phyloP scores from a whole-genome alignment of 2,329 filamentous ascomycete genomes.

The Cercospora canescens region DNA sequence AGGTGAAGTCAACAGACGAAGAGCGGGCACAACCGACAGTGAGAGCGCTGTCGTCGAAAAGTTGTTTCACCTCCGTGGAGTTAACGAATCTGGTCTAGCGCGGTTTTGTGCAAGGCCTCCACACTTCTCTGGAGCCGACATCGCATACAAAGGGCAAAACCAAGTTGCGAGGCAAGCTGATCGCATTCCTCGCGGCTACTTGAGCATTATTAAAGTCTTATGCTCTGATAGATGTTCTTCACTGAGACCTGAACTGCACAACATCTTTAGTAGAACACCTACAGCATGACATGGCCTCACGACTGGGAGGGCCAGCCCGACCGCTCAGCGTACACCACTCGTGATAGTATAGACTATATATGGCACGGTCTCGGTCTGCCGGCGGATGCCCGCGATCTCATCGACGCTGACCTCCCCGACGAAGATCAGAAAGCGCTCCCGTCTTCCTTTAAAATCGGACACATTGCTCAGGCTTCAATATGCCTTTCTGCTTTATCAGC shows the following conservation, averaged over 20 bases:
- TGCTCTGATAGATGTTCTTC: neutral
- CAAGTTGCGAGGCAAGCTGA: neutral
- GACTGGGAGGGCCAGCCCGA: constrained; percentile 13
- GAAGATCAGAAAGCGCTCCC: constrained; percentile 37
- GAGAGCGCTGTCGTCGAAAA: neutral
- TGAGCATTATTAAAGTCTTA: no score
- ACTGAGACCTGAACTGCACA: neutral
- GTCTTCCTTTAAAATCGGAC: constrained; percentile 57
- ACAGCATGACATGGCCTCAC: neutral
- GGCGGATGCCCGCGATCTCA: neutral
- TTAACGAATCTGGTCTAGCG: neutral
- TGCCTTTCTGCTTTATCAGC: constrained; percentile 53
- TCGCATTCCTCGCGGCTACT: no score
- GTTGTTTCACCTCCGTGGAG: neutral
- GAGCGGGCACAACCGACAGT: neutral
- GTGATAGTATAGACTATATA: constrained; percentile 34
- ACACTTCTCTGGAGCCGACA: neutral
- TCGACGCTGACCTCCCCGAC: constrained; percentile 23
- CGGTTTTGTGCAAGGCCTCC: neutral
- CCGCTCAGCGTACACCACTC: constrained; percentile 28
- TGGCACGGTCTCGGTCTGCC: constrained; percentile 32
- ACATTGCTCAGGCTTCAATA: constrained; percentile 55
- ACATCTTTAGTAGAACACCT: neutral
- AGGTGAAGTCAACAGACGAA: constrained; percentile 1
- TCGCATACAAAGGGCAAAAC: neutral